phyloP scores from a whole-genome alignment of 1,139 yeast genomes.

The Geotrichum phurueaensis region DNA sequence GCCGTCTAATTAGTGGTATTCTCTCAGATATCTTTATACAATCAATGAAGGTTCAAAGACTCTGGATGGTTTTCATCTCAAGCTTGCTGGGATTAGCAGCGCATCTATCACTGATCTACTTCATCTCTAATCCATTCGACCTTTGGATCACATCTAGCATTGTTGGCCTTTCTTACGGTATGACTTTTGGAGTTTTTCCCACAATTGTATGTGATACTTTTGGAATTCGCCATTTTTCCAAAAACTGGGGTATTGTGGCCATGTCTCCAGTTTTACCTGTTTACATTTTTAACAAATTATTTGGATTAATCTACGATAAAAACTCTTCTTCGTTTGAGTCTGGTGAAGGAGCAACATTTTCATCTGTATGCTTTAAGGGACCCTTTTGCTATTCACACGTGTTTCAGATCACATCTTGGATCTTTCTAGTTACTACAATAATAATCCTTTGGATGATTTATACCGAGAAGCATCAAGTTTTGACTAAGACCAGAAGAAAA shows the following conservation, averaged over 20 bases:
- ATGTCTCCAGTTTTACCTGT: constrained; percentile 34
- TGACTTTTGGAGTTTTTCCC: constrained; percentile 71
- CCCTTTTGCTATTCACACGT: constrained; percentile 27
- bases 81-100: constrained; percentile 35
- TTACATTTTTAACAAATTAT: constrained; percentile 32
- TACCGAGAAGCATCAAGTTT: constrained; percentile 17
- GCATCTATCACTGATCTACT: constrained; percentile 24
- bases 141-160: constrained; percentile 47
- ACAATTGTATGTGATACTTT: constrained; percentile 67
- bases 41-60: constrained; percentile 48
- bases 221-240: constrained; percentile 63
- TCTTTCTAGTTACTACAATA: constrained; percentile 37
- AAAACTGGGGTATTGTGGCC: constrained; percentile 65
- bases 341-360: background rate
- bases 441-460: constrained; percentile 30
- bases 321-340: constrained; percentile 20
- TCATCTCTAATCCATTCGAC: constrained; percentile 34
- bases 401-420: constrained; percentile 30
- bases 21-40: constrained; percentile 52
- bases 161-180: constrained; percentile 68
- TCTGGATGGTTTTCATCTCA: constrained; percentile 61
- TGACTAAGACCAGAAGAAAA: too few species aligned
- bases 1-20: constrained; percentile 61
- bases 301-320: constrained; percentile 35
- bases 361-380: constrained; percentile 25